Evolutionary conservation across 2,329 filamentous ascomycete species (phyloP).

Genomic region (Trichoderma koningiopsis): DNA sequence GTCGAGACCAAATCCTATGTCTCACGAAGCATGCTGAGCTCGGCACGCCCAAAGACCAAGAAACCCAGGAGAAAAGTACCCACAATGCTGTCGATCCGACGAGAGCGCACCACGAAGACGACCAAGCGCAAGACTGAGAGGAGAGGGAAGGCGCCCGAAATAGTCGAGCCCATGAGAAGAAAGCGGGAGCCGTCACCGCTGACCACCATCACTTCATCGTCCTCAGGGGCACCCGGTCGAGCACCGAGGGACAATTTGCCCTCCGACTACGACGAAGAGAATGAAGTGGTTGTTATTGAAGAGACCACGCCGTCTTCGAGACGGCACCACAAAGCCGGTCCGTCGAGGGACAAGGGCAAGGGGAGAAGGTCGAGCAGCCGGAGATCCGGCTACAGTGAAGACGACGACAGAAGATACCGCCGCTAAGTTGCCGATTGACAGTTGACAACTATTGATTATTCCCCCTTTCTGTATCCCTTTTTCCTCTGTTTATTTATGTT

Average conservation of each 20-base stretch:
- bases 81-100: constrained; percentile 7
- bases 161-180: constrained; percentile 29
- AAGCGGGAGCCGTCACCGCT: constrained; percentile 33
- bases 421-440: neutral
- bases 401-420: constrained; percentile 21
- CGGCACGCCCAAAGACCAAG: constrained; percentile 24
- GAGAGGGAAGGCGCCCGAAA: constrained; percentile 17
- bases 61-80: constrained; percentile 21
- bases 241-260: constrained; percentile 23
- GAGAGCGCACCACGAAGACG: constrained; percentile 34
- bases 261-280: constrained; percentile 38
- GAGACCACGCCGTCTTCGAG: constrained; percentile 36
- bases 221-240: neutral
- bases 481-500: neutral
- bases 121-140: constrained; percentile 32
- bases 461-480: neutral
- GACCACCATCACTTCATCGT: constrained; percentile 26
- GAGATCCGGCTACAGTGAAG: constrained; percentile 25
- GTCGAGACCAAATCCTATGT: constrained; percentile 12
- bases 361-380: constrained; percentile 33
- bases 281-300: constrained; percentile 45
- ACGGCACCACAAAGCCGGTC: constrained; percentile 27
- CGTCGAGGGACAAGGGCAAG: constrained; percentile 5
- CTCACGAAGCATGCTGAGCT: constrained; percentile 28
- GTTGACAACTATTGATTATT: neutral